phyloP scores from a whole-genome alignment of 805 yeast species.

The Ogataea ganodermae region DNA sequence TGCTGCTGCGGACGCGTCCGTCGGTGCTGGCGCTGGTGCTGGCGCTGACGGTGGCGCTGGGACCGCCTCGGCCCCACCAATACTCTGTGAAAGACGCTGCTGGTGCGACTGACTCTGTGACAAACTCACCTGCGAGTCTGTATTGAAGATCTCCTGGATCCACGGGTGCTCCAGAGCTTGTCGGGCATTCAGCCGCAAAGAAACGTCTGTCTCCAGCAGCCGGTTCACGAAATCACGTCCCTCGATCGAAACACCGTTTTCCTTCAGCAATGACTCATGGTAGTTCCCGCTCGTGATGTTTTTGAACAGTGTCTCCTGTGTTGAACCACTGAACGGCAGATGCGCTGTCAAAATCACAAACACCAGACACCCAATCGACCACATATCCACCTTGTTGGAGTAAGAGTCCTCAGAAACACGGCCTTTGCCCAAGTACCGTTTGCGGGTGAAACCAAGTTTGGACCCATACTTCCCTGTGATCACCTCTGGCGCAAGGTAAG shows the following conservation, averaged over 20 bases:
- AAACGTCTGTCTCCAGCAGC: slow-evolving; percentile 77
- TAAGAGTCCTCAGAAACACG: slow-evolving; percentile 46
- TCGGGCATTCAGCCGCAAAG: slow-evolving; percentile 67
- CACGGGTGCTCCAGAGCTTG: slow-evolving; percentile 81
- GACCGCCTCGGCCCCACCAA: not conserved
- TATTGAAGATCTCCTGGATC: slow-evolving; percentile 48
- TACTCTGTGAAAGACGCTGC: slow-evolving; percentile 38
- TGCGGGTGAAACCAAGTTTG: slow-evolving; percentile 27
- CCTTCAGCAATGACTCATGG: slow-evolving; percentile 70
- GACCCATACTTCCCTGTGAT: slow-evolving; percentile 54
- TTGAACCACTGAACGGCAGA: slow-evolving; percentile 90
- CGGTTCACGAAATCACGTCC: slow-evolving; percentile 74
- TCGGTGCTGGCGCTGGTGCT: not conserved
- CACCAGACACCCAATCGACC: slow-evolving; percentile 95
- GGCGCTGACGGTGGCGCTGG: not conserved
- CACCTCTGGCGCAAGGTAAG: slow-evolving; percentile 96
- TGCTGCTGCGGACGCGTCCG: not conserved
- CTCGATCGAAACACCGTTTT: slow-evolving; percentile 59
- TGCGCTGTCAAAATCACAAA: slow-evolving; percentile 92
- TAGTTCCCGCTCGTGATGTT: slow-evolving; percentile 78
- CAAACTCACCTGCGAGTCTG: slow-evolving; percentile 50
- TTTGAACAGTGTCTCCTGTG: slow-evolving; percentile 81
- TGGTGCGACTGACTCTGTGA: slow-evolving; percentile 76
- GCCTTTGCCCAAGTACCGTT: slow-evolving; percentile 37
- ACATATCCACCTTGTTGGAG: slow-evolving; percentile 90